Evolutionary conservation across 176 grass and related monocot genomes (phyloP), one percentile per base, ranked within the genome.

Genomic region (Secale cereale): DNA sequence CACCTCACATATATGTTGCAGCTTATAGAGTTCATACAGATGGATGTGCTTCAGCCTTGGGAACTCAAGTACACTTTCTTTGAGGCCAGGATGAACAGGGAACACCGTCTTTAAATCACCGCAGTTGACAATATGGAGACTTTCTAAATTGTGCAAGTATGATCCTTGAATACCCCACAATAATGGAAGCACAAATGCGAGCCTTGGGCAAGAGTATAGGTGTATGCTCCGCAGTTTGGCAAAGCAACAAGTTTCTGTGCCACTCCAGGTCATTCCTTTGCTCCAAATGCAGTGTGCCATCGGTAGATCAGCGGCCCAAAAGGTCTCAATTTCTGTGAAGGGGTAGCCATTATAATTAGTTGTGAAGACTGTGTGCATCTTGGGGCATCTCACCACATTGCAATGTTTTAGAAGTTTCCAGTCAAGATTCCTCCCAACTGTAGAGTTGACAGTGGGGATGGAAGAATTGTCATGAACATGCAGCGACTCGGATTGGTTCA

Each of bases 181-280:
- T 56, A 56, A 56, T 7, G 50, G 50, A 7, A 56, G 50, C 50
- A 56, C 50, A 48, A 17, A 50, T 15, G 0, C 1, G 7, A 74
- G 41, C 71, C 41, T 50, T 14, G 41, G 71, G 25, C 71, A 74
- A 8, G n/a, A 50, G 13, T 48, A 4, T 0, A 74, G 6, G 70
- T 29, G 70, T 74, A 74, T 71, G 22, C 36, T 40, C 22, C 4
- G 2, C 2, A 72, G 37, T 7, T 26, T 40, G 4, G 3, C 5
- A 26, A 71, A 71, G 9, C 9, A 25, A 6, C 0, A 0, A 33
- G 3, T 65, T 0, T 30, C 0, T 0, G 0, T 31, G 17, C 0
- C 20, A 7, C 0, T 0, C 0, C 0, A 1, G 2, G 0, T 72
- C 11, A 0, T 23, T 72, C 33, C 45, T 50, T 50, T 50, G 46